These are phyloP conservation scores for Globisporangium orthogonon DNA, from an alignment of 352 stramenopile genomes.

Conservation along the genomic window DNA sequence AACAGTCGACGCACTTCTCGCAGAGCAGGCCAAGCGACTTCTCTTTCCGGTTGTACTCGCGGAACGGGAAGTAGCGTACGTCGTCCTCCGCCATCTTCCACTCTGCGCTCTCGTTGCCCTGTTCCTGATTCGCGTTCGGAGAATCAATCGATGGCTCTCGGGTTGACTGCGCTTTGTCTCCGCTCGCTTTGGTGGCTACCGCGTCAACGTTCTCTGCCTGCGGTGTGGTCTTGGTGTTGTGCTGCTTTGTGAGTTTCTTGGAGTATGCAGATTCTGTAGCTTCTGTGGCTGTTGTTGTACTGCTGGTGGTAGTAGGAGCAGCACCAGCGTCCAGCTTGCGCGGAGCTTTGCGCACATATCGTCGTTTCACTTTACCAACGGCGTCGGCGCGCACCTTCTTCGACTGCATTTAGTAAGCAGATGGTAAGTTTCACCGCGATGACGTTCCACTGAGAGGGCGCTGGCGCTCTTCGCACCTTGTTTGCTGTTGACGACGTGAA, in stretches of 20 bases:
- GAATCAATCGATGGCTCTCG: background rate
- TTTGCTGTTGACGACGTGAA: slow-evolving; percentile 32
- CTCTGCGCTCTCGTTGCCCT: slow-evolving; percentile 12
- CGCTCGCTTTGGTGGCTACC: background rate
- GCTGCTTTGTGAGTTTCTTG: slow-evolving; percentile 29
- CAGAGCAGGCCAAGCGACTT: slow-evolving; percentile 81
- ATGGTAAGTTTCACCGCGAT: background rate
- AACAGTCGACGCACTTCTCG: slow-evolving; percentile 55
- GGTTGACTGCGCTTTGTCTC: background rate
- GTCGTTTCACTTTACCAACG: slow-evolving; percentile 42
- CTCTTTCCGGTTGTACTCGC: slow-evolving; percentile 86
- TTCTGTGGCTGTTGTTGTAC: background rate
- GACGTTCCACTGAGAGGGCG: too few relatives aligned
- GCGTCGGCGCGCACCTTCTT: slow-evolving; percentile 11
- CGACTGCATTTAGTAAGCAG: background rate
- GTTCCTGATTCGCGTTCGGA: slow-evolving; percentile 5
- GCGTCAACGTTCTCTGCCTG: background rate
- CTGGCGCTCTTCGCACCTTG: slow-evolving; percentile 9
- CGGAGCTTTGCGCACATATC: slow-evolving; percentile 51
- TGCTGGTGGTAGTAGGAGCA: background rate
- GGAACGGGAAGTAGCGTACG: slow-evolving; percentile 54
- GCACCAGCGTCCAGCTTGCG: slow-evolving; percentile 33
- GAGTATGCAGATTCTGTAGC: background rate
- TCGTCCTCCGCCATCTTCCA: slow-evolving; percentile 30
- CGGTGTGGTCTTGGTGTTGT: background rate